phyloP scores from a whole-genome alignment of 108 stramenopile species.

The Nannochloropsis salina region DNA sequence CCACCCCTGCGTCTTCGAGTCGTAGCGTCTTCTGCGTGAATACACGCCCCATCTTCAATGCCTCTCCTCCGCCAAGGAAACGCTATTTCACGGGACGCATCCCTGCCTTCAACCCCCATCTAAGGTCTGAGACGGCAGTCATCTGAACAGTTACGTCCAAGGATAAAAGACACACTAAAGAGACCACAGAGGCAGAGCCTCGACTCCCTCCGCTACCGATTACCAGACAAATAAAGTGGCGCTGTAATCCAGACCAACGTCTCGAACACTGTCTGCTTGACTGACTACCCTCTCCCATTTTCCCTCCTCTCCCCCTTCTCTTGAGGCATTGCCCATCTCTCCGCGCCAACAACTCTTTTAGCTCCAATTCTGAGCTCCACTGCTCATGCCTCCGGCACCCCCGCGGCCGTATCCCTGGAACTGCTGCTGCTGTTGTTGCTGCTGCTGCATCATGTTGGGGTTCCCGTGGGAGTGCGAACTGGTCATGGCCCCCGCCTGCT shows the following conservation, averaged over 20 bases:
- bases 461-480: slow-evolving; percentile 9
- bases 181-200: too few species aligned
- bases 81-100: too few species aligned
- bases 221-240: too few species aligned
- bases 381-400: slow-evolving; percentile 10
- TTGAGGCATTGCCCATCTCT: background rate
- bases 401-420: slow-evolving; percentile 1
- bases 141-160: too few species aligned
- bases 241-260: background rate
- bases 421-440: background rate
- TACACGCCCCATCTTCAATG: too few species aligned
- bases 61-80: too few species aligned
- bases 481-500: slow-evolving; percentile 2
- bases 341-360: background rate
- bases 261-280: background rate
- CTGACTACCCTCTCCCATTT: background rate
- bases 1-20: too few species aligned
- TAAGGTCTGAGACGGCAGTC: too few species aligned
- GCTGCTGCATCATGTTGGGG: slow-evolving; percentile 1
- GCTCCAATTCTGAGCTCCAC: slow-evolving; percentile 1
- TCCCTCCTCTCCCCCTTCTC: background rate
- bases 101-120: too few species aligned
- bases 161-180: too few species aligned
- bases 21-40: too few species aligned
- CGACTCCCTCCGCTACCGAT: too few species aligned